phyloP scores from a whole-genome alignment of 208 protist genomes.

The Trypanosoma boissoni region DNA sequence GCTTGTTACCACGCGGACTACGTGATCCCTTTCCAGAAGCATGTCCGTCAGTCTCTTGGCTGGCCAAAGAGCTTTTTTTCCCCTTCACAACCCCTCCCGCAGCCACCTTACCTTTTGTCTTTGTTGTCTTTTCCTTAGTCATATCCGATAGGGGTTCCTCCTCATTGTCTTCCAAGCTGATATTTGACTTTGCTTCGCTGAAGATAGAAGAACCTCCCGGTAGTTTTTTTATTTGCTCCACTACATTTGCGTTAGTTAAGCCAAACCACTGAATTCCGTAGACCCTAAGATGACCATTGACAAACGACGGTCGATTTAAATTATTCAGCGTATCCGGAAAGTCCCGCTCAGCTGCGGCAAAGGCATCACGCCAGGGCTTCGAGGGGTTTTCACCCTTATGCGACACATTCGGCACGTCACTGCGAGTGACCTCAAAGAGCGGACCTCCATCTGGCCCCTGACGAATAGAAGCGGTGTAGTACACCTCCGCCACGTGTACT shows the following conservation, averaged over 20 bases:
- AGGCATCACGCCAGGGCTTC: conserved; percentile 47
- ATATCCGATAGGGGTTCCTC: not conserved
- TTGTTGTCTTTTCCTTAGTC: not conserved
- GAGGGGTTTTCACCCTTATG: conserved; percentile 35
- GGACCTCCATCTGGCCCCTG: conserved; percentile 19
- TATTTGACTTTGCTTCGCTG: conserved; percentile 1
- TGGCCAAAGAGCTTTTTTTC: no score
- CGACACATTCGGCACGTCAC: conserved; percentile 46
- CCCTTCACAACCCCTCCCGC: no score
- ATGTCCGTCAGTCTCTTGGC: not conserved
- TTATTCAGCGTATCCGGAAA: conserved; percentile 32
- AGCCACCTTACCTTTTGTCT: conserved; percentile 1
- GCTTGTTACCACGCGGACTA: conserved; percentile 2
- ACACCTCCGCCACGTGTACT: conserved; percentile 11
- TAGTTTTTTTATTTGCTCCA: conserved; percentile 29
- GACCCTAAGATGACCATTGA: conserved; percentile 2
- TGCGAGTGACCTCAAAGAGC: conserved; percentile 52
- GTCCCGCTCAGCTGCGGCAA: conserved; percentile 43
- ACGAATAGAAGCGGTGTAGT: conserved; percentile 47
- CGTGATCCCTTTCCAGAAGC: not conserved
- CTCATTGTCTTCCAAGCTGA: not conserved
- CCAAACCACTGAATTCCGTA: conserved; percentile 39
- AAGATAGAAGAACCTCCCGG: conserved; percentile 29
- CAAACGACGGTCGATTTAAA: conserved; percentile 7
- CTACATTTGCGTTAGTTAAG: conserved; percentile 31